Conservation (phyloP, 768 basidiomycete species). For the Trametes villosa region DNA sequence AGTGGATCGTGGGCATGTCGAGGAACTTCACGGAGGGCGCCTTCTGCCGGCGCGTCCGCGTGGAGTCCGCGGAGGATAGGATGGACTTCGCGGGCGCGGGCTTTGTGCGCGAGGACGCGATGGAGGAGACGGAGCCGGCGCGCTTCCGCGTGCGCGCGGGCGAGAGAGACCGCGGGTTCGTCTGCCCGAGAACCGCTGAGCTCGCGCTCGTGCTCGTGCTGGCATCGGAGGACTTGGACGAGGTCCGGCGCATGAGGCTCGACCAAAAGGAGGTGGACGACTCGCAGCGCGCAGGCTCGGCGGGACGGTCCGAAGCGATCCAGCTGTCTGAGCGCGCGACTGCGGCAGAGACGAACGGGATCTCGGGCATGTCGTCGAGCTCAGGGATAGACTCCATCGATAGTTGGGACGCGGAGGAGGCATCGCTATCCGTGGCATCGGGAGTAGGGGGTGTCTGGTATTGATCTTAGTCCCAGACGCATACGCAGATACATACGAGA, state of each 20-base stretch:
- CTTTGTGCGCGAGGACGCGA: slow-evolving; percentile 28
- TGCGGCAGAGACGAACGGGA: slow-evolving; percentile 30
- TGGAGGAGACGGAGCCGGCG: slow-evolving; percentile 43
- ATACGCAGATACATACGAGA: background rate
- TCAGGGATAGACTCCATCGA: slow-evolving; percentile 28
- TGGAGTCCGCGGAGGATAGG: slow-evolving; percentile 52
- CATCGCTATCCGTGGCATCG: slow-evolving; percentile 25
- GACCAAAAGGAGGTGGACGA: slow-evolving; percentile 45
- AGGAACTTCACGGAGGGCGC: slow-evolving; percentile 69
- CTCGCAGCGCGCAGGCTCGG: slow-evolving; percentile 20
- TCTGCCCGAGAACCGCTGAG: slow-evolving; percentile 23
- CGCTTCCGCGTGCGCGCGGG: slow-evolving; percentile 37
- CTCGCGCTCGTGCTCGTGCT: background rate
- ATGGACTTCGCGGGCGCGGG: slow-evolving; percentile 59
- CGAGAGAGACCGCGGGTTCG: slow-evolving; percentile 19
- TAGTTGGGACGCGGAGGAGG: slow-evolving; percentile 26
- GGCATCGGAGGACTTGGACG: slow-evolving; percentile 27
- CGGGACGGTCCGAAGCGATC: slow-evolving; percentile 11
- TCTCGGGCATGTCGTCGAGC: slow-evolving; percentile 33
- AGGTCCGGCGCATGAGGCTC: slow-evolving; percentile 16
- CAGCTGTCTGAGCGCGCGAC: slow-evolving; percentile 19
- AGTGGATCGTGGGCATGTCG: slow-evolving; percentile 65
- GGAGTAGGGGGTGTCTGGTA: slow-evolving; percentile 25
- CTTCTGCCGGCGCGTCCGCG: slow-evolving; percentile 42
- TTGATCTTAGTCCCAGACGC: background rate